Percentiles rank a stretch among this genome's conserved stretches.
These are phyloP conservation scores for Prinsepia uniflora DNA, from an alignment of 306 rosid genomes.

Conservation along the genomic window DNA sequence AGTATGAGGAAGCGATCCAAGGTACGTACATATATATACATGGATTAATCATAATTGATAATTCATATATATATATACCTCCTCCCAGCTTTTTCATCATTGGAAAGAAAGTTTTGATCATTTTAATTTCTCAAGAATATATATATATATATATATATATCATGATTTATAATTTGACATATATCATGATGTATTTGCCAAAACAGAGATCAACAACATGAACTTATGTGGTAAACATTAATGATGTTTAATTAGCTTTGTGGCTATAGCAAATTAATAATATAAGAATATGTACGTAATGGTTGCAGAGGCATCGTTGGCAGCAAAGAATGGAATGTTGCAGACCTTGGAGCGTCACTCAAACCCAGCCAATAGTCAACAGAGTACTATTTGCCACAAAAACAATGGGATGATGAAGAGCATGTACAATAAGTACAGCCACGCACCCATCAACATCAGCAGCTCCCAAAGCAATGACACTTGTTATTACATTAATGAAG, in stretches of 20 bases:
- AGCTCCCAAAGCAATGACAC: slow-evolving; percentile 9
- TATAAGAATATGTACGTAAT: not conserved
- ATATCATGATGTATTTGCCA: no score
- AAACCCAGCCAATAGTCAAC: slow-evolving; percentile 15
- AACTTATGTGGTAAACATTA: no score
- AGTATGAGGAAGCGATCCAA: slow-evolving; percentile 54
- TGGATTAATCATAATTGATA: no score
- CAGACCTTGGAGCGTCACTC: slow-evolving; percentile 3
- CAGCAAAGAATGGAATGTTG: slow-evolving; percentile 24
- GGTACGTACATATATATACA: slow-evolving; percentile 35
- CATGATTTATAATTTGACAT: no score
- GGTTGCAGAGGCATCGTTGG: slow-evolving; percentile 26
- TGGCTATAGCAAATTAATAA: no score
- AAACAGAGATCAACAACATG: no score
- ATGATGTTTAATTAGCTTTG: no score
- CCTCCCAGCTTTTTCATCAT: not conserved
- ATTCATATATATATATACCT: slow-evolving; percentile 24
- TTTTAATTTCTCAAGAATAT: not conserved
- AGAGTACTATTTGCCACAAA: slow-evolving; percentile 10
- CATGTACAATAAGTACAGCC: slow-evolving; percentile 12
- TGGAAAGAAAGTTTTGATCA: not conserved
- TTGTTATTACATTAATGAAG: slow-evolving; percentile 7
- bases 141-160: not conserved
- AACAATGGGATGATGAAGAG: slow-evolving; percentile 3
- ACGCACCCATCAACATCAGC: not conserved